Base-by-base conservation (phyloP, 139 green algal genomes). In the Gonium pectorale region DNA sequence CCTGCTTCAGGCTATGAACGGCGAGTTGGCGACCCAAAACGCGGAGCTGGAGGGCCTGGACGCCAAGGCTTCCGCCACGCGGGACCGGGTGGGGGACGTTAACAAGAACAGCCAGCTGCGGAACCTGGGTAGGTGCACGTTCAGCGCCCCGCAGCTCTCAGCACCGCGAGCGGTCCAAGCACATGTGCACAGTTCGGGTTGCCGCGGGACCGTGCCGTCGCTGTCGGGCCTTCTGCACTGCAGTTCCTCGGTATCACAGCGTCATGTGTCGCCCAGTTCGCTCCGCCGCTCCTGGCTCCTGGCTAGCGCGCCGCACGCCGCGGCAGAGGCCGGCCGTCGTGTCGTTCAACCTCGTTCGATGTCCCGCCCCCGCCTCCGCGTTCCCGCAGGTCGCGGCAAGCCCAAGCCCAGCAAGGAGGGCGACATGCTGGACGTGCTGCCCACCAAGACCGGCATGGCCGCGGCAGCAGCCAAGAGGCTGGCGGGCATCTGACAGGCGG, bases 91-190 rank as follows among this genome's bases (percentile, higher is more conserved):
- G 3, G 41, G 49, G n/a, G 77, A 83, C 60, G 60, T 83, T 22
- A 83, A 83, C 77, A 83, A 83, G 77, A 72, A 83, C 59, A 73
- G 60, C 60, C 77, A 83, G 60, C 77, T 83, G 60, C 40, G 77
- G 37, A 83, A 83, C 62, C 21, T 83, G 40, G 77, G 77, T 83
- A 41, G n/a, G n/a, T n/a, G n/a, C n/a, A n/a, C n/a, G n/a, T n/a
- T n/a, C n/a, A n/a, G n/a, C n/a, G n/a, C n/a, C n/a, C n/a, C n/a
- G n/a, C n/a, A n/a, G n/a, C n/a, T n/a, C n/a, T n/a, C n/a, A n/a
- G n/a, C n/a, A n/a, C n/a, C n/a, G n/a, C n/a, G n/a, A n/a, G n/a
- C n/a, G n/a, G n/a, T n/a, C n/a, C n/a, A n/a, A n/a, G n/a, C n/a
- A n/a, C n/a, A n/a, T n/a, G n/a, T n/a, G n/a, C n/a, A n/a, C n/a